Percentiles rank a stretch among this genome's conserved stretches.
These are phyloP conservation scores for Rhodotorula sp. DNA, from an alignment of 1,284 basidiomycete genomes.

Conservation along the genomic window DNA sequence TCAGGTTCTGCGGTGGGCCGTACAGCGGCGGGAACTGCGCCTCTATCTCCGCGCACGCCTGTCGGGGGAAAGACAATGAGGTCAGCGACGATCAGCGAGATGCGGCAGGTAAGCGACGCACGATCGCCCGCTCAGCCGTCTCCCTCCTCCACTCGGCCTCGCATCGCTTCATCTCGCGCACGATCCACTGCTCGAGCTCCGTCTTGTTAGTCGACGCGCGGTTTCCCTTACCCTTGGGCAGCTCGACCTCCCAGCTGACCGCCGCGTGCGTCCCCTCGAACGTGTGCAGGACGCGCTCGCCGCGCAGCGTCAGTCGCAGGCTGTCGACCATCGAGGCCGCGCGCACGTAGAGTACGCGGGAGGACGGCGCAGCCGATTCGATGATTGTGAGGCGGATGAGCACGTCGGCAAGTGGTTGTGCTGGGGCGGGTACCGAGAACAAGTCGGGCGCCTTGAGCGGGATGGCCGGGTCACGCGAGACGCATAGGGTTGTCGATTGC, in stretches of 20 bases:
- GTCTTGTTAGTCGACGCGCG: neutral
- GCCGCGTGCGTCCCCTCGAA: neutral
- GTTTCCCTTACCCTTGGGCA: neutral
- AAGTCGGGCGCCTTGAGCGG: neutral
- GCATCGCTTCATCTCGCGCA: neutral
- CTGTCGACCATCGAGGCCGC: neutral
- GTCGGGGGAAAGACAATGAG: fast-evolving
- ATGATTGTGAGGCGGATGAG: neutral
- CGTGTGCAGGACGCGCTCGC: neutral
- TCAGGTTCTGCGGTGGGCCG: neutral
- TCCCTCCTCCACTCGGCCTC: conserved; percentile 8
- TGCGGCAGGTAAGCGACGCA: neutral
- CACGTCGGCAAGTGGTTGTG: neutral
- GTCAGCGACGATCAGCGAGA: no score
- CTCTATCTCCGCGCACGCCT: neutral
- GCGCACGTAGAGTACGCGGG: no score
- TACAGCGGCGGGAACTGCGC: neutral
- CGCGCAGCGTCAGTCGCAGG: neutral
- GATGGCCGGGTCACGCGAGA: neutral
- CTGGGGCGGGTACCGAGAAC: neutral
- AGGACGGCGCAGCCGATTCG: neutral
- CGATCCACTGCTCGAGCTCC: neutral
- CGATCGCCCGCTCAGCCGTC: neutral
- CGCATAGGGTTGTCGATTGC: neutral
- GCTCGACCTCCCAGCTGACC: neutral